Evolutionary conservation across 2,329 filamentous ascomycete genomes (phyloP).

Genomic region (Arthroderma sp.): DNA sequence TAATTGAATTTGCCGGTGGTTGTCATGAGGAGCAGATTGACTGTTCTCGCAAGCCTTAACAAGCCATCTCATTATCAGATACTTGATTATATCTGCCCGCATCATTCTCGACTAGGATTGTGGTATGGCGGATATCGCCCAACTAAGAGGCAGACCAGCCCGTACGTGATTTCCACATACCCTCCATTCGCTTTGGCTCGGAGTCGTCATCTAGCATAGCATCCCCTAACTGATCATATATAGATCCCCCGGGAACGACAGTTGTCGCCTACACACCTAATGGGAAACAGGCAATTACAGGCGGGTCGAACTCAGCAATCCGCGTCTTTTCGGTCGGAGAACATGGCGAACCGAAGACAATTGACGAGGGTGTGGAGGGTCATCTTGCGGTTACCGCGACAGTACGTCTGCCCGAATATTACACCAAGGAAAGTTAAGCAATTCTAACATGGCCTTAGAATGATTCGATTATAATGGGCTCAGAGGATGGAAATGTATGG

Average conservation of each 20-base stretch:
- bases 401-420: constrained; percentile 25
- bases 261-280: constrained; percentile 82
- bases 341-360: constrained; percentile 80
- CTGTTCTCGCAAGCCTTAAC: too few relatives aligned
- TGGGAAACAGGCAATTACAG: constrained; percentile 75
- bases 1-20: too few relatives aligned
- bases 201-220: neutral
- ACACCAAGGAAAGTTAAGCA: neutral
- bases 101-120: too few relatives aligned
- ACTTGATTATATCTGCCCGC: too few relatives aligned
- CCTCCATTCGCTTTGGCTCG: constrained; percentile 2
- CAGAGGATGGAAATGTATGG: constrained; percentile 92
- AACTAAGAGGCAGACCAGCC: constrained; percentile 31
- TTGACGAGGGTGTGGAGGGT: constrained; percentile 81
- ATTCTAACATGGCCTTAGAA: constrained; percentile 35
- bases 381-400: constrained; percentile 67
- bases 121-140: constrained; percentile 16
- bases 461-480: constrained; percentile 74
- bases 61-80: too few relatives aligned
- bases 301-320: constrained; percentile 85
- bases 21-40: too few relatives aligned
- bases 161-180: constrained; percentile 26
- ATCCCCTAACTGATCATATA: neutral
- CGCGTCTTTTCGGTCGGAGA: constrained; percentile 84
- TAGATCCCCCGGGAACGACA: constrained; percentile 74